Percentiles rank a stretch among this genome's conserved stretches.
Evolutionary conservation across 2,329 filamentous ascomycete genomes (phyloP).

Genomic region (Apiospora phragmitis): DNA sequence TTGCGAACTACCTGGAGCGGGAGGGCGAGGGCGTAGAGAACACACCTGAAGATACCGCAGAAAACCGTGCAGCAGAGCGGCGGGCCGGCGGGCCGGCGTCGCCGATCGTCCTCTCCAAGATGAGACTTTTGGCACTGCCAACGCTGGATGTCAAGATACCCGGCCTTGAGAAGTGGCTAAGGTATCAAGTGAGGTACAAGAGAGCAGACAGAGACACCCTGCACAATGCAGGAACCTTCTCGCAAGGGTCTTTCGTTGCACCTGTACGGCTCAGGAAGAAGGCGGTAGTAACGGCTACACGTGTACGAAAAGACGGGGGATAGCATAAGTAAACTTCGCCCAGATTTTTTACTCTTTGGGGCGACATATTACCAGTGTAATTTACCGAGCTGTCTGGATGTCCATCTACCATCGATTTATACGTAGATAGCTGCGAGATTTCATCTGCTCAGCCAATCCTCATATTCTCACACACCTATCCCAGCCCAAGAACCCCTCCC

Average conservation of each 20-base stretch:
- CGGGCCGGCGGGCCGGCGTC: not conserved
- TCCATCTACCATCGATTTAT: not conserved
- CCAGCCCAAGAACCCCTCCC: not conserved
- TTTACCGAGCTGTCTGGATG: not conserved
- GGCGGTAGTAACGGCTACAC: not conserved
- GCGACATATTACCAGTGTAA: not conserved
- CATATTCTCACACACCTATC: not conserved
- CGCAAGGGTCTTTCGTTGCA: slow-evolving; percentile 17
- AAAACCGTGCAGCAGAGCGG: not conserved
- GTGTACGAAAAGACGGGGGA: not conserved
- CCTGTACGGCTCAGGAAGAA: not conserved
- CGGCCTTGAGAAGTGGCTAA: slow-evolving; percentile 47
- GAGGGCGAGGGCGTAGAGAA: not conserved
- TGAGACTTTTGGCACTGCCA: slow-evolving; percentile 53
- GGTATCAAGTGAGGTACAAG: slow-evolving; percentile 51
- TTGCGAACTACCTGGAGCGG: slow-evolving; percentile 21
- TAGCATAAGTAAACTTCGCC: not conserved
- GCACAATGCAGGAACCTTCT: slow-evolving; percentile 21
- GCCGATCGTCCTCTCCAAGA: slow-evolving; percentile 23
- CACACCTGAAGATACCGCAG: not conserved
- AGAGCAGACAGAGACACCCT: slow-evolving; percentile 46
- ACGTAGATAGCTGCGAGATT: not conserved
- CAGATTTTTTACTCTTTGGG: not conserved
- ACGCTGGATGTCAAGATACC: slow-evolving; percentile 51
- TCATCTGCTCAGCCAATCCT: not conserved